Evolutionary conservation across 2,329 filamentous ascomycete species (phyloP).

Genomic region (Phoma sp.): DNA sequence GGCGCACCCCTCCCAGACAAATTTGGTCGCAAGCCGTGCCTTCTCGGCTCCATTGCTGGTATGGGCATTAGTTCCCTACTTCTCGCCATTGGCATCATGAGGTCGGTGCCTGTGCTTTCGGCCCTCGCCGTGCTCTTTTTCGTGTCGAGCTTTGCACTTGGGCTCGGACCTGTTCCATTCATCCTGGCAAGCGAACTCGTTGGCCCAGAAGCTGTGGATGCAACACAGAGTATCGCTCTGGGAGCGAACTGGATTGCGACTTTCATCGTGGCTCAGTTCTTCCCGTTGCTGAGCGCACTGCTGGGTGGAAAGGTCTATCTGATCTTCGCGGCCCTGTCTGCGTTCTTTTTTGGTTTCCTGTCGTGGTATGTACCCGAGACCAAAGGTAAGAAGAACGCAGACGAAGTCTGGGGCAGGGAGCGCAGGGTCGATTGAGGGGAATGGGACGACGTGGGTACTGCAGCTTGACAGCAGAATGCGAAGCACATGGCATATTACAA

Average conservation of each 20-base stretch:
- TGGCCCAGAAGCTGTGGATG: slow-evolving; percentile 86
- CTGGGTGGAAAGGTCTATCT: slow-evolving; percentile 90
- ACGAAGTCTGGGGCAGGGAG: slow-evolving; percentile 88
- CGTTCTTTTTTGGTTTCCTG: slow-evolving; percentile 75
- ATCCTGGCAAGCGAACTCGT: slow-evolving; percentile 93
- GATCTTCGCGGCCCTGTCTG: slow-evolving; percentile 81
- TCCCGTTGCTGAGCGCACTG: slow-evolving; percentile 82
- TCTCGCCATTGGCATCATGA: slow-evolving; percentile 81
- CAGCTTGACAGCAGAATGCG: neutral
- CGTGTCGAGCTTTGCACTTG: slow-evolving; percentile 87
- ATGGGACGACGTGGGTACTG: slow-evolving; percentile 9
- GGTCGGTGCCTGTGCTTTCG: slow-evolving; percentile 75
- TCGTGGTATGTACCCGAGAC: slow-evolving; percentile 82
- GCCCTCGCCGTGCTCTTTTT: slow-evolving; percentile 84
- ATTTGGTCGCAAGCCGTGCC: slow-evolving; percentile 84
- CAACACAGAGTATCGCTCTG: slow-evolving; percentile 87
- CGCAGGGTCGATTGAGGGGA: slow-evolving; percentile 41
- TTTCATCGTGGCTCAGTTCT: slow-evolving; percentile 92
- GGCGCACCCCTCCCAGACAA: slow-evolving; percentile 87
- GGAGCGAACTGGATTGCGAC: slow-evolving; percentile 90
- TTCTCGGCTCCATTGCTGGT: slow-evolving; percentile 81
- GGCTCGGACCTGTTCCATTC: slow-evolving; percentile 92
- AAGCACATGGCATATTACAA: neutral
- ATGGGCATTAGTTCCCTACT: slow-evolving; percentile 82
- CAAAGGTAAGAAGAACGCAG: slow-evolving; percentile 79